Percentiles rank a stretch among this genome's conserved stretches.
These are phyloP conservation scores for Malassezia globosa DNA, from an alignment of 1,284 basidiomycete genomes.

Conservation along the genomic window DNA sequence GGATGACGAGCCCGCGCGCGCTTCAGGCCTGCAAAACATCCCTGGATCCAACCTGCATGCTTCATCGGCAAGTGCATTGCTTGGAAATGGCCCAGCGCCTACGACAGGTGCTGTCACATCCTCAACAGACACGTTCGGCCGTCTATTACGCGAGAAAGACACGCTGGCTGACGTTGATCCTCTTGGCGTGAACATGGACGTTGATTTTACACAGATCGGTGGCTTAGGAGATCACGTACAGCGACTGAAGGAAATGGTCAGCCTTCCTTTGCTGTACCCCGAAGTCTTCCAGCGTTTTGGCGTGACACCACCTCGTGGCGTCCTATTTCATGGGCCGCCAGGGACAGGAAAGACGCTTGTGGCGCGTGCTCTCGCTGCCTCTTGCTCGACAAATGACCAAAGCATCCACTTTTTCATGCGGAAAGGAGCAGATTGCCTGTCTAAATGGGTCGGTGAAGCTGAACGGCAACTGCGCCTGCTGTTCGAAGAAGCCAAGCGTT, in stretches of 20 bases:
- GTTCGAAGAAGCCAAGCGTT: constrained; percentile 87
- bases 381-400: constrained; percentile 75
- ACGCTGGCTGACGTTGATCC: constrained; percentile 94
- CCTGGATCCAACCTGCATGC: background rate
- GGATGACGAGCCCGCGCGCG: constrained; percentile 34
- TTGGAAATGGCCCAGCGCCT: constrained; percentile 23
- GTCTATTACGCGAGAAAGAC: constrained; percentile 42
- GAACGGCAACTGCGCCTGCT: constrained; percentile 87
- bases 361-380: constrained; percentile 85
- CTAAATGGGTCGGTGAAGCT: constrained; percentile 99
- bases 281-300: constrained; percentile 93
- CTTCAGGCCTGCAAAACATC: constrained; percentile 5
- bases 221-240: constrained; percentile 93
- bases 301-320: constrained; percentile 88
- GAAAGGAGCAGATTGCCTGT: constrained; percentile 93
- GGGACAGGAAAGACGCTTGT: constrained; percentile 47
- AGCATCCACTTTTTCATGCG: constrained; percentile 99
- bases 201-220: constrained; percentile 94
- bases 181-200: constrained; percentile 79
- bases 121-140: constrained; percentile 24
- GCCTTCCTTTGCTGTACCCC: constrained; percentile 86
- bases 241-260: constrained; percentile 95
- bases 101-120: constrained; percentile 18
- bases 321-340: constrained; percentile 62
- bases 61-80: constrained; percentile 17